Evolutionary conservation across 257 asterid genomes (phyloP).

Genomic region (Ilex asprella): DNA sequence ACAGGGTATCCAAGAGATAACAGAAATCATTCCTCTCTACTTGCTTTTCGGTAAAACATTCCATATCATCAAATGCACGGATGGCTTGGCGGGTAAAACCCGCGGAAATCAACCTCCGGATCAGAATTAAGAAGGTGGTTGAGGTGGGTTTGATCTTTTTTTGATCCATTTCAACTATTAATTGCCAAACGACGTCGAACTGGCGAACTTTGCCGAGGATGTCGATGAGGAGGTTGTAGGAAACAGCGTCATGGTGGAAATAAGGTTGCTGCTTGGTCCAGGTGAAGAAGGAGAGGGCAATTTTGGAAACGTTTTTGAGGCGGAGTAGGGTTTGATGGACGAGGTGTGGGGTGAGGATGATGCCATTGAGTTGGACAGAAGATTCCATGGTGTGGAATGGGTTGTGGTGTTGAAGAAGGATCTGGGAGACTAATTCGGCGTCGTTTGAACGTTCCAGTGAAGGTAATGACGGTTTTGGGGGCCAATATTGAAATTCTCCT

Average conservation of each 20-base stretch:
- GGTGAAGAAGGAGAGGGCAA: constrained; percentile 77
- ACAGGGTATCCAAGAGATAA: constrained; percentile 73
- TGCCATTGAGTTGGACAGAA: constrained; percentile 65
- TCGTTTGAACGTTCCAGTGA: constrained; percentile 45
- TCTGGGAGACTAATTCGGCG: constrained; percentile 62
- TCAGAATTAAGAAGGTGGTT: constrained; percentile 65
- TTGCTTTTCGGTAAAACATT: constrained; percentile 43
- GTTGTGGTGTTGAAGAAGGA: constrained; percentile 74
- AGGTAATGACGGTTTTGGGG: constrained; percentile 36
- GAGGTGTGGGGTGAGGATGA: constrained; percentile 45
- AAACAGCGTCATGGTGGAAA: constrained; percentile 38
- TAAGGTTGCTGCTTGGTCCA: constrained; percentile 31
- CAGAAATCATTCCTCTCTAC: constrained; percentile 26
- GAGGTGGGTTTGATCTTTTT: constrained; percentile 44
- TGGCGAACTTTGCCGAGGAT: constrained; percentile 70
- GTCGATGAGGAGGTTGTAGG: constrained; percentile 63
- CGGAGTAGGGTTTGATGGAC: constrained; percentile 86
- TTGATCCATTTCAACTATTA: constrained; percentile 58
- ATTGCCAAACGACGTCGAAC: constrained; percentile 84
- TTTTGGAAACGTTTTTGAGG: constrained; percentile 57
- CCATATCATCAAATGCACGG: constrained; percentile 67
- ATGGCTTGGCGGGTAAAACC: constrained; percentile 66
- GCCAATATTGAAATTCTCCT: neutral
- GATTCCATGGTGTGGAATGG: constrained; percentile 91
- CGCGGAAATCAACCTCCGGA: constrained; percentile 63